Conservation (phyloP, 2,329 filamentous ascomycete genomes). For the Trichocomaceae sp. region DNA sequence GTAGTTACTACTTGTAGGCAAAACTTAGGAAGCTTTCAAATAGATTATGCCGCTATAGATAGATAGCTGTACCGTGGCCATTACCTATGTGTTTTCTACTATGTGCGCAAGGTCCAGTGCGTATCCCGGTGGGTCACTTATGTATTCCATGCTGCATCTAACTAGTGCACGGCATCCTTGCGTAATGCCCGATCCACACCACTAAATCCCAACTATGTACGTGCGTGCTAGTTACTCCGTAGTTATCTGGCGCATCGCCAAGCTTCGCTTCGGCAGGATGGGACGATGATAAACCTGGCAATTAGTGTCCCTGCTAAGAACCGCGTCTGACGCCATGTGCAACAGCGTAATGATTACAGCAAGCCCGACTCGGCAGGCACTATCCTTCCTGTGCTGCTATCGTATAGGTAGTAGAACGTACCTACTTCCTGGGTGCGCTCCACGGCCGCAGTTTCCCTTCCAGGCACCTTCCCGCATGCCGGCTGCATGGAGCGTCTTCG, state of each 20-base stretch:
- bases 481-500: neutral
- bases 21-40: too few relatives aligned
- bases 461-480: neutral
- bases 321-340: slow-evolving; percentile 1
- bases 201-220: too few relatives aligned
- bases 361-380: neutral
- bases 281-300: too few relatives aligned
- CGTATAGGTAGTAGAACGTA: too few relatives aligned
- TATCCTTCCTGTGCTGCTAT: neutral
- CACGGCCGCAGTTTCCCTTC: neutral
- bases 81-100: neutral
- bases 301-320: too few relatives aligned
- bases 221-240: too few relatives aligned
- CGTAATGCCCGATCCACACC: neutral
- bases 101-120: too few relatives aligned
- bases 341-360: neutral
- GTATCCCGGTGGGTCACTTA: neutral
- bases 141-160: neutral
- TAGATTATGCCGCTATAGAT: too few relatives aligned
- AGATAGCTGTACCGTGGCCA: neutral
- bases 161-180: slow-evolving; percentile 3
- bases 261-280: neutral
- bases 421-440: neutral
- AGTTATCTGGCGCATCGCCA: neutral
- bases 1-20: too few relatives aligned